These are phyloP conservation scores for Phytopythium boreale DNA, from an alignment of 352 stramenopile genomes.

Conservation along the genomic window DNA sequence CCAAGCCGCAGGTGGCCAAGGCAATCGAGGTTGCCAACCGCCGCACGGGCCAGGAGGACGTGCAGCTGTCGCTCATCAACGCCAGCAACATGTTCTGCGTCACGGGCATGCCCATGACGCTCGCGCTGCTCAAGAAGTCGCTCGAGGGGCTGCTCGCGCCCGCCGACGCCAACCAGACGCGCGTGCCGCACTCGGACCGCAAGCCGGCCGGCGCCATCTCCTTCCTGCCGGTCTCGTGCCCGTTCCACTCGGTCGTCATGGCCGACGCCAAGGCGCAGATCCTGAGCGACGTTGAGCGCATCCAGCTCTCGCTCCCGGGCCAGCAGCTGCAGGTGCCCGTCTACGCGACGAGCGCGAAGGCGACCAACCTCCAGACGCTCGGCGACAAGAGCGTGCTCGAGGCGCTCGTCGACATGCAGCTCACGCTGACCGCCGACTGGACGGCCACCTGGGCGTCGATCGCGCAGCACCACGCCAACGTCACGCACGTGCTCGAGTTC, in stretches of 20 bases:
- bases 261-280: constrained; percentile 38
- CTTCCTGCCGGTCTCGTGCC: constrained; percentile 61
- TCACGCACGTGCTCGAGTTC: constrained; percentile 79
- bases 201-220: constrained; percentile 59
- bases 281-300: constrained; percentile 42
- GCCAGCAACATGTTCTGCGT: constrained; percentile 53
- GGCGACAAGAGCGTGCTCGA: constrained; percentile 37
- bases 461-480: constrained; percentile 24
- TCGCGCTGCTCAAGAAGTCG: constrained; percentile 48
- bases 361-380: constrained; percentile 49
- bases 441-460: constrained; percentile 43
- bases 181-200: constrained; percentile 76
- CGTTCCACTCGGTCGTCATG: constrained; percentile 75
- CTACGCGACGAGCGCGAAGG: constrained; percentile 49
- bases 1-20: constrained; percentile 48
- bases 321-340: constrained; percentile 63
- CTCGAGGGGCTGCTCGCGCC: constrained; percentile 50
- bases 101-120: constrained; percentile 56
- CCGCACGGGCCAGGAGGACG: constrained; percentile 39
- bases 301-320: constrained; percentile 38
- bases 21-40: constrained; percentile 46
- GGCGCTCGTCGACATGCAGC: constrained; percentile 58
- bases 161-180: constrained; percentile 59
- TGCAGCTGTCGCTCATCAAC: constrained; percentile 81
- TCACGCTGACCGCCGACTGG: constrained; percentile 64